Evolutionary conservation across 2,329 filamentous ascomycete genomes (phyloP).

Genomic region (Verticillium zaregamsianum): DNA sequence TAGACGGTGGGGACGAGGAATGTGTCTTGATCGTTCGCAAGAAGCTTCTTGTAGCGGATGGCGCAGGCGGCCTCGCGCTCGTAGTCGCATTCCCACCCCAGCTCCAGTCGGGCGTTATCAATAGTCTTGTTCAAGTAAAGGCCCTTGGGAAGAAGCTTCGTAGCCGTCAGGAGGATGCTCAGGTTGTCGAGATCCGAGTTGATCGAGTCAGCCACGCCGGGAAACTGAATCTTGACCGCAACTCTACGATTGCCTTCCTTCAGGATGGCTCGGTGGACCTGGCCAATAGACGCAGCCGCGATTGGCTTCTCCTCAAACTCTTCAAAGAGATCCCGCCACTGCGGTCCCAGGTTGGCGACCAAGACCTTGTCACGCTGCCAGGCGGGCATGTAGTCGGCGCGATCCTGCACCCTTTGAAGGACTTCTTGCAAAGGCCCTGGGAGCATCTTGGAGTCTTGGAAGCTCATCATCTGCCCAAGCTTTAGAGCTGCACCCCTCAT

Average conservation of each 20-base stretch:
- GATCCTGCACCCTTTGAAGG: slow-evolving; percentile 89
- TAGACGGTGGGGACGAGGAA: slow-evolving; percentile 81
- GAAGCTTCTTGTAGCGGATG: slow-evolving; percentile 68
- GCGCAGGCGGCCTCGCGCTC: slow-evolving; percentile 80
- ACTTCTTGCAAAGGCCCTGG: slow-evolving; percentile 84
- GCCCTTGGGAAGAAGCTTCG: slow-evolving; percentile 82
- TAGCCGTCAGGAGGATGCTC: slow-evolving; percentile 83
- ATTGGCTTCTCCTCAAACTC: slow-evolving; percentile 89
- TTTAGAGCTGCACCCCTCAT: slow-evolving; percentile 98
- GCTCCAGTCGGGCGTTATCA: slow-evolving; percentile 84
- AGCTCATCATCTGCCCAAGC: slow-evolving; percentile 95
- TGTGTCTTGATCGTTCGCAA: slow-evolving; percentile 67
- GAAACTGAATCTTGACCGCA: slow-evolving; percentile 96
- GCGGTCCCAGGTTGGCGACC: slow-evolving; percentile 67
- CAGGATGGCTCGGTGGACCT: slow-evolving; percentile 84
- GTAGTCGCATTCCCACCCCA: slow-evolving; percentile 98
- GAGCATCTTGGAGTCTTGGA: slow-evolving; percentile 95
- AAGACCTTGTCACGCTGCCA: slow-evolving; percentile 89
- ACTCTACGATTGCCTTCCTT: slow-evolving; percentile 71
- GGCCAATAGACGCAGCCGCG: slow-evolving; percentile 93
- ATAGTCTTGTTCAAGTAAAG: slow-evolving; percentile 97
- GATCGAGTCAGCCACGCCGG: slow-evolving; percentile 91
- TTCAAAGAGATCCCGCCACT: slow-evolving; percentile 81
- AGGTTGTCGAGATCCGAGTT: slow-evolving; percentile 95
- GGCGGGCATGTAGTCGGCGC: slow-evolving; percentile 95